phyloP scores from a whole-genome alignment of 2,329 filamentous ascomycete species.

The Paecilomyces dactylethromorphus region DNA sequence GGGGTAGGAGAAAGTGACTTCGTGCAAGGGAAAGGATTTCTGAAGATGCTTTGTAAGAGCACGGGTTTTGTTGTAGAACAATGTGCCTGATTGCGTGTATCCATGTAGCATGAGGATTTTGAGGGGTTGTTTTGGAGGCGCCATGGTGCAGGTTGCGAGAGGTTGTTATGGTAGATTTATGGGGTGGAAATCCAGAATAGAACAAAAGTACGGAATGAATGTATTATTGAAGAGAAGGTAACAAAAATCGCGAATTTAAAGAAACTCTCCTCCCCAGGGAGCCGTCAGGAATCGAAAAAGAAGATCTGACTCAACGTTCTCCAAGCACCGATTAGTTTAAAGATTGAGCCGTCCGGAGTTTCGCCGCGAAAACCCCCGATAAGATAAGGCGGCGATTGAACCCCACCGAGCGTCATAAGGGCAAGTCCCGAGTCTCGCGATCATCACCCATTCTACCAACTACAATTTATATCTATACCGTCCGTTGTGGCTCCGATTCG shows the following conservation, averaged over 20 bases:
- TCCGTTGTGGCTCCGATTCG: not conserved
- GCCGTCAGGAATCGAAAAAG: no score
- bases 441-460: no score
- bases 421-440: not conserved
- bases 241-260: no score
- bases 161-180: constrained; percentile 3
- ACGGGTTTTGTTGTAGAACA: constrained; percentile 84
- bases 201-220: not conserved
- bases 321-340: no score
- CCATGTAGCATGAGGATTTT: constrained; percentile 78
- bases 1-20: constrained; percentile 59
- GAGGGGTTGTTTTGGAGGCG: constrained; percentile 21
- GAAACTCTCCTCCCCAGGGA: no score
- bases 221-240: not conserved
- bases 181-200: not conserved
- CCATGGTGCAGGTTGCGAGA: not conserved
- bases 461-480: no score
- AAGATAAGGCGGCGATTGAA: constrained; percentile 5
- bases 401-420: not conserved
- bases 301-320: no score
- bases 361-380: constrained; percentile 1
- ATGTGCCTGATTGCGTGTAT: constrained; percentile 80
- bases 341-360: not conserved
- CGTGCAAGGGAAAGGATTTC: constrained; percentile 63
- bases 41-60: constrained; percentile 73